Evolutionary conservation across 2,329 filamentous ascomycete genomes (phyloP), one percentile per base, ranked within the genome.

Genomic region (Scedosporium minutisporum): DNA sequence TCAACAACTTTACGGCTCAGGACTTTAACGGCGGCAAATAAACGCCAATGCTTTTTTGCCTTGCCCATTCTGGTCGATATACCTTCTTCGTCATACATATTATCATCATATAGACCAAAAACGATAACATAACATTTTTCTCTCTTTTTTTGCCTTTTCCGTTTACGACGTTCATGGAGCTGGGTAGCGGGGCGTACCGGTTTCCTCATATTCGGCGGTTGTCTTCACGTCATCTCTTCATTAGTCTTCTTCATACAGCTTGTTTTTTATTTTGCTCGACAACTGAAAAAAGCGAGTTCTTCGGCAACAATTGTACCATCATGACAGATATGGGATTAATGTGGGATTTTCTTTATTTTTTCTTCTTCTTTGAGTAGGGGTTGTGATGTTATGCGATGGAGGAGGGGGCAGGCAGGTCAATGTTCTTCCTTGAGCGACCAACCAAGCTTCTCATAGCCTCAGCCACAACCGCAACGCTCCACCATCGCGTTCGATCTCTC

Each of bases 1-100:
- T 74, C 60, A 74, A 73, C 69, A 73, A 72, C 66, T 72, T 76
- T 68, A 72, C 71, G 7, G 66, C 70, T 4, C 61, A 62, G 48
- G 61, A 62, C 55, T 62, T 62, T 33, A 58, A 25, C 10, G 61
- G 55, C 3, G 23, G 21, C 16, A 58, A 62, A 41, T 58, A 58
- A 38, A 38, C 23, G 18, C n/a, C 44, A 48, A 48, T n/a, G 10
- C 16, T 48, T 48, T 48, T 48, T 18, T 48, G 18, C 18, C 44
- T n/a, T 23, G 4, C 12, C 51, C 18, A 23, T 55, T 38, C 33
- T 3, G 12, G 33, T 38, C 10, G 10, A 38, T 38, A 38, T 12
- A 12, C 33, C 51, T 7, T 7, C 9, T 21, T 21, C 51, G 21
- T 23, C 51, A 25, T 55, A 25, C 51, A 55, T 23, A 55, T 55